These are phyloP conservation scores for Microascus cirrosus DNA, from an alignment of 2,329 filamentous ascomycete genomes.

Conservation along the genomic window DNA sequence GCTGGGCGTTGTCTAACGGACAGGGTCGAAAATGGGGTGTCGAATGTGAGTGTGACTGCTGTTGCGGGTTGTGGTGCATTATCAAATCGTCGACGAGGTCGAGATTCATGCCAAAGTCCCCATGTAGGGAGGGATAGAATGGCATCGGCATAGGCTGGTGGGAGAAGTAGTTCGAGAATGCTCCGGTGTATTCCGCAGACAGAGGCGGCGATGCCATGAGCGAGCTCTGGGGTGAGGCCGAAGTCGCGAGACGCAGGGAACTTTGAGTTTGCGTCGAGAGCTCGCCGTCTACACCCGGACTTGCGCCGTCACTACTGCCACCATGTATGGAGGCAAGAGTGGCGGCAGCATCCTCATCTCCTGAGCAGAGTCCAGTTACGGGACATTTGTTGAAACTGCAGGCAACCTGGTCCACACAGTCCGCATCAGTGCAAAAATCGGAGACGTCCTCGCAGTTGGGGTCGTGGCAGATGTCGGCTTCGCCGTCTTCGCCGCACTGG, in stretches of 20 bases:
- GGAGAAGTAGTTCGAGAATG: not conserved
- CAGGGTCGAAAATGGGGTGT: constrained; percentile 7
- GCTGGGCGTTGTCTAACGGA: constrained; percentile 7
- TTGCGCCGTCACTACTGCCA: constrained; percentile 6
- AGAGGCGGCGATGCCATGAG: constrained; percentile 2
- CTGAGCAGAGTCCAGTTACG: constrained; percentile 9
- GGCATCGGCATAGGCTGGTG: constrained; percentile 1
- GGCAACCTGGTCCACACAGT: constrained; percentile 17
- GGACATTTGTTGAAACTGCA: constrained; percentile 8
- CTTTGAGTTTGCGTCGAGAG: constrained; percentile 3
- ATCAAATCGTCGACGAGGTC: constrained; percentile 4
- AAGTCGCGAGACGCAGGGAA: not conserved
- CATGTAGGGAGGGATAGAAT: not conserved
- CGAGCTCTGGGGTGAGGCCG: not conserved
- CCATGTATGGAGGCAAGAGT: constrained; percentile 17
- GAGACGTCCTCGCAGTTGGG: constrained; percentile 18
- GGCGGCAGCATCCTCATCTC: constrained; percentile 14
- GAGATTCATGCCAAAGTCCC: constrained; percentile 1
- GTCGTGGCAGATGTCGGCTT: constrained; percentile 23
- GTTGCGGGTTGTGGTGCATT: constrained; percentile 7
- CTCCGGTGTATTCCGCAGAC: not conserved
- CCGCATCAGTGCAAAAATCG: constrained; percentile 23
- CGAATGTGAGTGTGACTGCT: constrained; percentile 2
- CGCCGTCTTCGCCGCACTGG: constrained; percentile 20
- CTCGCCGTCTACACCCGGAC: constrained; percentile 3